Evolutionary conservation across 2,329 filamentous ascomycete genomes (phyloP).

Genomic region (Cryphonectria carpinicola): DNA sequence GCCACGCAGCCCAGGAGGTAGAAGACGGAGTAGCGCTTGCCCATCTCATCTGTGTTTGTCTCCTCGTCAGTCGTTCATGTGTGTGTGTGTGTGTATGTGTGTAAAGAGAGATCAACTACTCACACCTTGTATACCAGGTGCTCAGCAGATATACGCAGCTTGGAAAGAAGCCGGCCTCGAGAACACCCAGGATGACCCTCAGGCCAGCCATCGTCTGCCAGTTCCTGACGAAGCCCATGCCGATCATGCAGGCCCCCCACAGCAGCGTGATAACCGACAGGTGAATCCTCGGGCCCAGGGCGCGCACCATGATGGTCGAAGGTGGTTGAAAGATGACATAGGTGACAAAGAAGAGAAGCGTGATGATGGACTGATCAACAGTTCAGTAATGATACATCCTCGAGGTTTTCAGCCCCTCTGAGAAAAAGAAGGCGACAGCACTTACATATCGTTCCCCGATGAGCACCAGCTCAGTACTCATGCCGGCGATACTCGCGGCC

Average conservation of each 20-base stretch:
- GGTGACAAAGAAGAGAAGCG: slow-evolving; percentile 72
- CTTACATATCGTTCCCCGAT: slow-evolving; percentile 51
- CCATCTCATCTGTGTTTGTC: slow-evolving; percentile 61
- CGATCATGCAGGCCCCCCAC: slow-evolving; percentile 67
- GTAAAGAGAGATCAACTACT: slow-evolving; percentile 33
- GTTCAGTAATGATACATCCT: too few species aligned
- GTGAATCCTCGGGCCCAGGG: slow-evolving; percentile 64
- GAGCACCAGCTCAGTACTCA: slow-evolving; percentile 52
- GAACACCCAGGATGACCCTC: slow-evolving; percentile 62
- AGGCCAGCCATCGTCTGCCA: slow-evolving; percentile 58
- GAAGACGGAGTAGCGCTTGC: slow-evolving; percentile 70
- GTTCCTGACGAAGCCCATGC: slow-evolving; percentile 64
- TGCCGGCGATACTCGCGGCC: slow-evolving; percentile 72
- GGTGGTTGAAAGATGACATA: slow-evolving; percentile 75
- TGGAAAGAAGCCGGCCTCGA: slow-evolving; percentile 75
- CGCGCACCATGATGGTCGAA: slow-evolving; percentile 69
- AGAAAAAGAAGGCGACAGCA: slow-evolving; percentile 12
- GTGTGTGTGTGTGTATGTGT: too few species aligned
- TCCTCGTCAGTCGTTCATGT: not conserved
- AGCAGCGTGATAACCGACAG: slow-evolving; percentile 57
- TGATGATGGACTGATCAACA: slow-evolving; percentile 20
- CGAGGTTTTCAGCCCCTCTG: too few species aligned
- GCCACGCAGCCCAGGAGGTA: slow-evolving; percentile 71
- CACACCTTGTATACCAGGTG: slow-evolving; percentile 72
- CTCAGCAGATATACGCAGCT: slow-evolving; percentile 73